Conservation (phyloP, 768 basidiomycete genomes). For the Porphyrellus cyaneotinctus region DNA sequence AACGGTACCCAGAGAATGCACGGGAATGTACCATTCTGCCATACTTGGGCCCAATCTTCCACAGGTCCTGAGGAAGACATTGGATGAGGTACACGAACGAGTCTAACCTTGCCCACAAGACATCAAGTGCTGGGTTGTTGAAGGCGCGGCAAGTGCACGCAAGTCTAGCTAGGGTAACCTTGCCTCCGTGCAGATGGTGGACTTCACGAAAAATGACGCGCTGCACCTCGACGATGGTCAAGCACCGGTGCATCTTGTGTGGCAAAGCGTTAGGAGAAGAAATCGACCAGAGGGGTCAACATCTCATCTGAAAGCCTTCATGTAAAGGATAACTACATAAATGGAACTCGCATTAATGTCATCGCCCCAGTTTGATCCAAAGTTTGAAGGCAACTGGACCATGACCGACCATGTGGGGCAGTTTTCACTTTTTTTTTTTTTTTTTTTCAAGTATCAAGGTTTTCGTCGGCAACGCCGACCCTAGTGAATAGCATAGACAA, state of each 20-base stretch:
- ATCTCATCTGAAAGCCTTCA: too few relatives aligned
- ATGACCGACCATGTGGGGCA: too few relatives aligned
- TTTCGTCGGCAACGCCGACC: too few relatives aligned
- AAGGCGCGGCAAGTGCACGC: slow-evolving; percentile 27
- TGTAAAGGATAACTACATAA: too few relatives aligned
- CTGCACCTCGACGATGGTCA: slow-evolving; percentile 28
- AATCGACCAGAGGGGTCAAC: neutral
- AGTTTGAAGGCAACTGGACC: too few relatives aligned
- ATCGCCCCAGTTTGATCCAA: too few relatives aligned
- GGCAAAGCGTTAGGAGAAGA: neutral
- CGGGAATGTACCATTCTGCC: slow-evolving; percentile 12
- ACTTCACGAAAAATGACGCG: slow-evolving; percentile 20
- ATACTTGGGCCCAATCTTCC: slow-evolving; percentile 12
- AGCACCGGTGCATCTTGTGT: slow-evolving; percentile 22
- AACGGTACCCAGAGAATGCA: neutral
- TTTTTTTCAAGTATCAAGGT: too few relatives aligned
- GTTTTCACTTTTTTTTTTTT: too few relatives aligned
- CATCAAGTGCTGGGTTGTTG: slow-evolving; percentile 21
- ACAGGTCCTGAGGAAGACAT: slow-evolving; percentile 28
- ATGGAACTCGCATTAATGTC: too few relatives aligned
- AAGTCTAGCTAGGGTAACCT: slow-evolving; percentile 15
- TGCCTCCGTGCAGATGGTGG: neutral
- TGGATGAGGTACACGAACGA: slow-evolving; percentile 21
- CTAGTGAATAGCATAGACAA: slow-evolving; percentile 1
- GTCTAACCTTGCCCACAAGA: slow-evolving; percentile 20